Evolutionary conservation across 257 asterid species (phyloP).

Genomic region (Ilex aquifolium): DNA sequence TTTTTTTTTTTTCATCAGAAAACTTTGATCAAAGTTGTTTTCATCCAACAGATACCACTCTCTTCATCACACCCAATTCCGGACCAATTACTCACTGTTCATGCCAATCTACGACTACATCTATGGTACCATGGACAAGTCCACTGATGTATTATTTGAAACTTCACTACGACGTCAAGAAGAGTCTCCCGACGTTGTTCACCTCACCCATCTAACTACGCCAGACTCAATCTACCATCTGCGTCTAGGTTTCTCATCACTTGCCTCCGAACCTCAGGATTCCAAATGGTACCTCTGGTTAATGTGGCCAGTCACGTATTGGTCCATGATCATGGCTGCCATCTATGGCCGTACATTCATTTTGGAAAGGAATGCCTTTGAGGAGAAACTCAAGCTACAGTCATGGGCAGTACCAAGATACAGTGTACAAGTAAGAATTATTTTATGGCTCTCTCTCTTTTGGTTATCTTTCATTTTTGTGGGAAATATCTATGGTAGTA

Average conservation of each 20-base stretch:
- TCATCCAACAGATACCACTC: constrained; percentile 47
- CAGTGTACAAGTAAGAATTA: constrained; percentile 32
- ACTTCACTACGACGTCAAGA: constrained; percentile 28
- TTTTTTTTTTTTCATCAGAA: too few relatives aligned
- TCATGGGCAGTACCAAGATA: constrained; percentile 53
- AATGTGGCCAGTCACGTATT: constrained; percentile 40
- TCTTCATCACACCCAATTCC: constrained; percentile 60
- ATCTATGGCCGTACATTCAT: constrained; percentile 29
- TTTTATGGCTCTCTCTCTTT: not conserved
- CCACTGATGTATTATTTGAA: constrained; percentile 29
- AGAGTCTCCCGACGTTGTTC: constrained; percentile 47
- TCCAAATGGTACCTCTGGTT: not conserved
- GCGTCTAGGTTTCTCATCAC: constrained; percentile 47
- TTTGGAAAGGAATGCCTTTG: constrained; percentile 26
- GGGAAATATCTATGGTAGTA: too few relatives aligned
- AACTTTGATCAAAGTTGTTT: not conserved
- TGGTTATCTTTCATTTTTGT: too few relatives aligned
- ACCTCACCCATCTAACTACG: constrained; percentile 54
- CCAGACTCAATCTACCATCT: constrained; percentile 54
- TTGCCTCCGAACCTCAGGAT: constrained; percentile 45
- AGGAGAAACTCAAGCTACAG: constrained; percentile 37
- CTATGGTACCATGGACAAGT: constrained; percentile 46
- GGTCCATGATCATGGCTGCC: constrained; percentile 31
- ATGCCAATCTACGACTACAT: constrained; percentile 61
- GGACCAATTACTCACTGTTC: constrained; percentile 55